Evolutionary conservation across 129 eudicot genomes (phyloP), one percentile per base, ranked within the genome.

Genomic region (Flaveria linearis): DNA sequence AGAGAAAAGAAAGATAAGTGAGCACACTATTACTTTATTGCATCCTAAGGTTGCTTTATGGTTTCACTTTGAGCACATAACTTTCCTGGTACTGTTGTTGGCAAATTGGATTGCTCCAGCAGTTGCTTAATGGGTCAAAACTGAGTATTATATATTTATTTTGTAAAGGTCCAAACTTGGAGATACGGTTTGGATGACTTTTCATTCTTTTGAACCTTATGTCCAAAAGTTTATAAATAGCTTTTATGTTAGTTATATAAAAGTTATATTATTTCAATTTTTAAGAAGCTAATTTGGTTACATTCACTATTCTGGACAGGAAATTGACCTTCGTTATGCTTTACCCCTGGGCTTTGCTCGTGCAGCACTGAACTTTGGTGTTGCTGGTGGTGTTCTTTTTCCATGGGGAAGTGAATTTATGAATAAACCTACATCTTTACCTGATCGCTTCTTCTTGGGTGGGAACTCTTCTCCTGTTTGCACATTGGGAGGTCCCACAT

Each of bases 401-500:
- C 98, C 98, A 52, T 88, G 97, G 98, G 96, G 97, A 28, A 79
- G 73, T 28, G 96, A 90, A 61, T 84, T 76, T 76, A 71, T 73
- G 84, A 83, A 72, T 41, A 82, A 50, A 56, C 84, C 91, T 12
- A 81, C 94, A 51, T 85, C 89, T 30, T 58, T 91, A 72, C 88
- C 92, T 11, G 96, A 93, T 47, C 87, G 97, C 71, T 93, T 88
- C 85, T 90, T 73, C 83, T 74, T 93, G 80, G 97, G 98, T 58
- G 97, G 96, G 18, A 90, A 88, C 76, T 80, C 91, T 62, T 93
- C 98, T 17, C 97, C 97, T 39, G 93, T 93, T 85, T 88, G 95
- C 81, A 71, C 91, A 50, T 73, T 93, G 84, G 90, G 90, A 52
- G 97, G 98, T 28, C 97, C 97, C 30, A 85, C 84, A 17, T 86